These are phyloP conservation scores for Microdochium nivale DNA, from an alignment of 2,329 filamentous ascomycete species.

Conservation along the genomic window DNA sequence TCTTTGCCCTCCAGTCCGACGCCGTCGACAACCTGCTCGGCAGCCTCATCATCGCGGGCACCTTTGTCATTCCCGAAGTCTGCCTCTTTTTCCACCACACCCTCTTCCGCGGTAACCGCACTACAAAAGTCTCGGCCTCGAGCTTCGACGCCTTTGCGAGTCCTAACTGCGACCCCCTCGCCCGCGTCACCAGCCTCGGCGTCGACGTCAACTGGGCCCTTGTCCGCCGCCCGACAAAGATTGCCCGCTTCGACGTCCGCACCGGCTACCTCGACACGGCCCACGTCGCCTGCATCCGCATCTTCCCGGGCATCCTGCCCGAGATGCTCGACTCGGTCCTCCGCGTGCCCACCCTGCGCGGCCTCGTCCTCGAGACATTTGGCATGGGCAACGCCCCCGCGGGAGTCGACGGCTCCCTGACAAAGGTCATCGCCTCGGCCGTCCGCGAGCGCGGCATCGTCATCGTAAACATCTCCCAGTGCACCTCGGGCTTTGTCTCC, in stretches of 20 bases:
- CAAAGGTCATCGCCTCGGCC: constrained; percentile 66
- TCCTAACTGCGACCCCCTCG: constrained; percentile 78
- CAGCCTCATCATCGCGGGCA: constrained; percentile 81
- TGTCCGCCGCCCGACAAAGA: constrained; percentile 63
- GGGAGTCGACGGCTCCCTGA: constrained; percentile 70
- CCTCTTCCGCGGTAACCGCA: constrained; percentile 79
- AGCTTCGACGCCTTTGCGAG: constrained; percentile 82
- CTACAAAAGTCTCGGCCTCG: constrained; percentile 80
- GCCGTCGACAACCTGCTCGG: constrained; percentile 85
- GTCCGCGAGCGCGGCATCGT: constrained; percentile 68
- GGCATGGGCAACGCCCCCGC: constrained; percentile 87
- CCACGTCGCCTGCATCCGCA: constrained; percentile 82
- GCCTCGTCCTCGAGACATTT: constrained; percentile 84
- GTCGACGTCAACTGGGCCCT: constrained; percentile 76
- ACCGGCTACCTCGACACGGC: constrained; percentile 71
- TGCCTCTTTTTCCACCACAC: constrained; percentile 91
- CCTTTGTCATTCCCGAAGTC: constrained; percentile 88
- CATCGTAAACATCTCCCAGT: constrained; percentile 89
- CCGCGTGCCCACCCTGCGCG: constrained; percentile 64
- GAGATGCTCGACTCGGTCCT: constrained; percentile 86
- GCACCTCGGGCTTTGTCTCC: constrained; percentile 67
- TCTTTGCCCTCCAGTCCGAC: constrained; percentile 85
- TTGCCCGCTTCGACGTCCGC: constrained; percentile 62
- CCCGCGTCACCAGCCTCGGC: constrained; percentile 70
- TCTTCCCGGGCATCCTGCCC: constrained; percentile 90